Conservation (phyloP, 805 yeast species). For the Maudiozyma turicensis region DNA sequence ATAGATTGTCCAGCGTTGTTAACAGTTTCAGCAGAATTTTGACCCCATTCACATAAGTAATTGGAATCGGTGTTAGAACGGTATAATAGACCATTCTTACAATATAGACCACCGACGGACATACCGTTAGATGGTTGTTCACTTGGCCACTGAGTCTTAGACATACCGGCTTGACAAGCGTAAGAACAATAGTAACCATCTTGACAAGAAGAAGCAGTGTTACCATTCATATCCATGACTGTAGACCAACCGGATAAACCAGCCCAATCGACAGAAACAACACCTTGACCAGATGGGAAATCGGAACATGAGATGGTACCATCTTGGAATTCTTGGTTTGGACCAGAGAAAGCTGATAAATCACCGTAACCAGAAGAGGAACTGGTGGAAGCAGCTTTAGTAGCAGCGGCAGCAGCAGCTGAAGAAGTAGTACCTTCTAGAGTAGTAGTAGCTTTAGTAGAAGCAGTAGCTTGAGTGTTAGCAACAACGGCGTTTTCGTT, state of each 20-base stretch:
- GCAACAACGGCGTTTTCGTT: constrained; percentile 6
- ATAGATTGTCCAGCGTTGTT: constrained; percentile 48
- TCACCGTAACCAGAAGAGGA: constrained; percentile 42
- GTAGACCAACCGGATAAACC: constrained; percentile 43
- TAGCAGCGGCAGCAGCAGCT: constrained; percentile 18
- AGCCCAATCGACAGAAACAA: constrained; percentile 49
- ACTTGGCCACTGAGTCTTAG: constrained; percentile 97
- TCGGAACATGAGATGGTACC: constrained; percentile 59
- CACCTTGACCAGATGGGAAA: constrained; percentile 73
- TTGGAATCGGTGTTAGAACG: constrained; percentile 60
- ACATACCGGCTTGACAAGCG: constrained; percentile 98
- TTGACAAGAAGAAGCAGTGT: constrained; percentile 60
- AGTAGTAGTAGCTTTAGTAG: constrained; percentile 9
- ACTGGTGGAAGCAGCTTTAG: constrained; percentile 15
- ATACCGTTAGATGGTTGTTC: constrained; percentile 83
- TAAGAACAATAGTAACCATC: constrained; percentile 96
- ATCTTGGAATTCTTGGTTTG: constrained; percentile 53
- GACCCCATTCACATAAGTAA: constrained; percentile 88
- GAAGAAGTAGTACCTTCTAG: constrained; percentile 13
- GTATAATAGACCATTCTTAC: constrained; percentile 80
- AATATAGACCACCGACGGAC: constrained; percentile 87
- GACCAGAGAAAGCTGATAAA: constrained; percentile 45
- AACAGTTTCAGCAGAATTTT: constrained; percentile 54
- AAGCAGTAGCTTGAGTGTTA: constrained; percentile 15
- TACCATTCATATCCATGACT: constrained; percentile 37